Conservation (phyloP, 805 yeast species). For the Kluyveromyces aestuarii region DNA sequence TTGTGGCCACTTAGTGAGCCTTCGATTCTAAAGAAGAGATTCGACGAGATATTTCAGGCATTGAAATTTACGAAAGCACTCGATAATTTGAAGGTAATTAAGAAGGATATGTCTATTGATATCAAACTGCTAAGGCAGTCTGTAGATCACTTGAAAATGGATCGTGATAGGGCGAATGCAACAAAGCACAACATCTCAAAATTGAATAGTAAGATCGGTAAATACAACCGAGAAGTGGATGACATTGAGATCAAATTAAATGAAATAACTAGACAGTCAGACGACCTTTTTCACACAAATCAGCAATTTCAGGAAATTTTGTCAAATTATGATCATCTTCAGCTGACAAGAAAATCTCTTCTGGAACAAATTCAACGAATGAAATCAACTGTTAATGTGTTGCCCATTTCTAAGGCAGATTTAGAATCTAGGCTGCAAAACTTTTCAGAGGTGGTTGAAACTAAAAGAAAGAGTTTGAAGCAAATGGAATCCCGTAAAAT, state of each 20-base stretch:
- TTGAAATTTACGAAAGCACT: slow-evolving; percentile 85
- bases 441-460: slow-evolving; percentile 29
- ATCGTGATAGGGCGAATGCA: slow-evolving; percentile 60
- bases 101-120: slow-evolving; percentile 70
- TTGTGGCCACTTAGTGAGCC: slow-evolving; percentile 96
- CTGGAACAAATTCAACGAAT: slow-evolving; percentile 45
- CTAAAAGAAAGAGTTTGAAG: slow-evolving; percentile 24
- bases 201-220: slow-evolving; percentile 36
- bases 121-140: slow-evolving; percentile 69
- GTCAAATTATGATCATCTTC: slow-evolving; percentile 50
- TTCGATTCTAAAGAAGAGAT: slow-evolving; percentile 74
- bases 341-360: slow-evolving; percentile 37
- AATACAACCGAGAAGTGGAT: slow-evolving; percentile 40
- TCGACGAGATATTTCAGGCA: slow-evolving; percentile 95
- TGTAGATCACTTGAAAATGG: slow-evolving; percentile 66
- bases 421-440: slow-evolving; percentile 33
- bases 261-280: slow-evolving; percentile 47
- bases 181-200: slow-evolving; percentile 40
- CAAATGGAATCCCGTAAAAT: slow-evolving; percentile 17
- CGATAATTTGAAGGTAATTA: slow-evolving; percentile 63
- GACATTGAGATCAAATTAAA: slow-evolving; percentile 42
- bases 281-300: slow-evolving; percentile 58
- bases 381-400: slow-evolving; percentile 12
- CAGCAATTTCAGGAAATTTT: slow-evolving; percentile 73
- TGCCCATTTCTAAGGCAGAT: slow-evolving; percentile 28